Conservation (phyloP, 257 asterid genomes). For the Euphrasia confusa region DNA sequence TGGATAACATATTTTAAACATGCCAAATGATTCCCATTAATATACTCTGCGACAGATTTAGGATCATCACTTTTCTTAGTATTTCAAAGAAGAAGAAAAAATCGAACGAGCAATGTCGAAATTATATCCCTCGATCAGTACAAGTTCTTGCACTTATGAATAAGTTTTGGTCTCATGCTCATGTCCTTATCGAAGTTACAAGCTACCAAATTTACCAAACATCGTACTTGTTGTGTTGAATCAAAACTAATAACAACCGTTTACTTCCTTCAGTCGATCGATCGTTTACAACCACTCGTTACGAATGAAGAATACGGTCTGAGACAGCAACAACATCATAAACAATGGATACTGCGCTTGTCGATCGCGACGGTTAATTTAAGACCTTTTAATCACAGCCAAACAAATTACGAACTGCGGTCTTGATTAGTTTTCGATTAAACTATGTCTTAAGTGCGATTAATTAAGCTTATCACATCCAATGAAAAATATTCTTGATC, state of each 20-base stretch:
- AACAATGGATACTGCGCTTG: neutral
- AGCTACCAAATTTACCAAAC: too few species aligned
- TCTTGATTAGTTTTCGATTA: neutral
- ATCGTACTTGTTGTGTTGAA: too few species aligned
- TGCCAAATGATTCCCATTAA: neutral
- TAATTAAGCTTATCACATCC: neutral
- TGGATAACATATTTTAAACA: neutral
- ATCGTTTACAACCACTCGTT: too few species aligned
- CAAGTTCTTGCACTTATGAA: neutral
- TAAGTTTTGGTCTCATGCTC: too few species aligned
- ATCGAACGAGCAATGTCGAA: slow-evolving; percentile 43
- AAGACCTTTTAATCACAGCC: neutral
- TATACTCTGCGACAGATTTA: neutral
- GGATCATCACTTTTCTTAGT: neutral
- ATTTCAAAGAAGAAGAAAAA: neutral
- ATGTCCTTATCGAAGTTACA: too few species aligned
- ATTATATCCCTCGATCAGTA: slow-evolving; percentile 24
- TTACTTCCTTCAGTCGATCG: too few species aligned
- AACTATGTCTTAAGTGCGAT: too few species aligned
- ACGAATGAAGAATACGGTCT: neutral
- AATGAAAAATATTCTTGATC: neutral
- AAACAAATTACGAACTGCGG: neutral
- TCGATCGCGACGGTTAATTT: neutral
- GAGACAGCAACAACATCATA: neutral
- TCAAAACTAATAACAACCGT: too few species aligned